A percentile compares a stretch with the other conserved stretches of the same genome.
Conservation (phyloP, 1,284 basidiomycete genomes). For the Irpex sp. region DNA sequence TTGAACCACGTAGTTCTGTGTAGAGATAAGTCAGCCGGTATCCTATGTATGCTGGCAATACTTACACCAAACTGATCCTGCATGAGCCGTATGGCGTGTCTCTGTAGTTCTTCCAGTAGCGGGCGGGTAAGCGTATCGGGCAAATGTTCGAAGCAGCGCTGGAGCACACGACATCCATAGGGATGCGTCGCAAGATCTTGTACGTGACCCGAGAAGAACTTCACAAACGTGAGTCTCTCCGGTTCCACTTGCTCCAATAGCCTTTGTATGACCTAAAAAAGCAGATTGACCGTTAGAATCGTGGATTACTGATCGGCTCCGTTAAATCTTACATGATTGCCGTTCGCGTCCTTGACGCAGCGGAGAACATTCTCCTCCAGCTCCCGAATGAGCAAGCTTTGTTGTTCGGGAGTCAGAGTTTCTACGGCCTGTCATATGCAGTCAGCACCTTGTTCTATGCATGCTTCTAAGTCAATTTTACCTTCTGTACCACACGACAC, state of each 20-base stretch:
- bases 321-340: constrained; percentile 77
- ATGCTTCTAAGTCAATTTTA: constrained; percentile 23
- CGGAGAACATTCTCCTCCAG: constrained; percentile 80
- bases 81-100: constrained; percentile 69
- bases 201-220: constrained; percentile 81
- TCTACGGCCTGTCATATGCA: constrained; percentile 70
- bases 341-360: constrained; percentile 92
- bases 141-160: constrained; percentile 89
- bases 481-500: constrained; percentile 90
- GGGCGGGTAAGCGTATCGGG: constrained; percentile 65
- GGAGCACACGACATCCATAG: constrained; percentile 94
- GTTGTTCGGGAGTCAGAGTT: constrained; percentile 74
- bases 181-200: constrained; percentile 85
- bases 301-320: too few species aligned
- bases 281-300: neutral
- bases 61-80: constrained; percentile 87
- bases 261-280: constrained; percentile 75
- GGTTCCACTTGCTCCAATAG: constrained; percentile 80
- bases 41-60: constrained; percentile 15
- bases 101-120: constrained; percentile 85
- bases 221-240: constrained; percentile 75
- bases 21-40: neutral
- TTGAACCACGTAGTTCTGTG: constrained; percentile 92
- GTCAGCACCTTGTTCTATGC: neutral
- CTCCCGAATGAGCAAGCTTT: constrained; percentile 74